Evolutionary conservation across 2,329 filamentous ascomycete species (phyloP).

Genomic region (Fusarium coffeatum): DNA sequence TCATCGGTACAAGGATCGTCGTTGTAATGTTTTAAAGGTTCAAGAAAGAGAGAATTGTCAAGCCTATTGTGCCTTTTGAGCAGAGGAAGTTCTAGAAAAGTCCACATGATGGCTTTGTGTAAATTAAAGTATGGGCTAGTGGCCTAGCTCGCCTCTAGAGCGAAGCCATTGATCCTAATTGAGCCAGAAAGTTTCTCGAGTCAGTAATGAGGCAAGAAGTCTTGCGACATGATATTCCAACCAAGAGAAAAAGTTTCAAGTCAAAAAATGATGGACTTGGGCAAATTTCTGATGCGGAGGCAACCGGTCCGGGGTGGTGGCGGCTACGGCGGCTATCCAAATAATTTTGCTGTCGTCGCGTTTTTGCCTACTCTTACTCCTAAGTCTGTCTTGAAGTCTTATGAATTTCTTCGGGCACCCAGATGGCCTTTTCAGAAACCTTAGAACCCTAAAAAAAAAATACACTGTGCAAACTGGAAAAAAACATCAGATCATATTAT

Average conservation of each 20-base stretch:
- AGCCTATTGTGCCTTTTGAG: too few relatives aligned
- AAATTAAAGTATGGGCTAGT: background rate
- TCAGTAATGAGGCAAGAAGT: background rate
- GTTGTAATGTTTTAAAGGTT: background rate
- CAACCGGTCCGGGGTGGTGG: background rate
- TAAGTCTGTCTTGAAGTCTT: background rate
- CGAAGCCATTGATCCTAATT: background rate
- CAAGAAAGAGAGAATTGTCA: background rate
- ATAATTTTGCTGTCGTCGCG: background rate
- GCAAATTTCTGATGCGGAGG: too few relatives aligned
- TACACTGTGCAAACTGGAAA: background rate
- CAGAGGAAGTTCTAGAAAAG: background rate
- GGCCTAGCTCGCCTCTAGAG: background rate
- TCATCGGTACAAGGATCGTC: background rate
- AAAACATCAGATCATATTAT: background rate
- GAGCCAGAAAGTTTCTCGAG: background rate
- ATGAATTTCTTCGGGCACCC: background rate
- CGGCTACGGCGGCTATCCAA: background rate
- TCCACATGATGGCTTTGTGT: background rate
- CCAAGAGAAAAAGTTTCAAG: background rate
- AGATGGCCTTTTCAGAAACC: too few relatives aligned
- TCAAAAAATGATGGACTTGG: background rate
- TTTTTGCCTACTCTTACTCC: background rate
- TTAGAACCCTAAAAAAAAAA: rapidly evolving
- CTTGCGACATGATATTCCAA: background rate